Evolutionary conservation across 345 rosid genomes (phyloP).

Genomic region (Brassica rapa): DNA sequence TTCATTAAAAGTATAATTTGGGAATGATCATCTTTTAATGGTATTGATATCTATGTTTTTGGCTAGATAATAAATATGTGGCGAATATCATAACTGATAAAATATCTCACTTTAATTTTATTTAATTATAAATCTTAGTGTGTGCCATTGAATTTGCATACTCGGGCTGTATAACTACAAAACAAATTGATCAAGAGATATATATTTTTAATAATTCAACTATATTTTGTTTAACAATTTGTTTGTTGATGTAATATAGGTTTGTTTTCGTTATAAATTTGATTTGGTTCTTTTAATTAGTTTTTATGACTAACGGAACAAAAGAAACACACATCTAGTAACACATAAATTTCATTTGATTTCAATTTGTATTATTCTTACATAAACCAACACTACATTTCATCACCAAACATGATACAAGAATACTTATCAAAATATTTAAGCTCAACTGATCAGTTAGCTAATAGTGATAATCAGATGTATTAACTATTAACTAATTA

Average conservation of each 20-base stretch:
- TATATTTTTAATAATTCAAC: neutral
- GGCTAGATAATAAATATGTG: neutral
- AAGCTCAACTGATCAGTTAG: neutral
- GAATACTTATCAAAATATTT: neutral
- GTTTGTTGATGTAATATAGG: neutral
- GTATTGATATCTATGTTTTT: neutral
- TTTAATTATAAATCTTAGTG: neutral
- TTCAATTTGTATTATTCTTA: neutral
- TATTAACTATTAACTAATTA: slow-evolving; percentile 1
- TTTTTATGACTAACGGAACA: neutral
- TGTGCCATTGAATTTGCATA: neutral
- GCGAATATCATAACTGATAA: neutral
- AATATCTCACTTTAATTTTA: neutral
- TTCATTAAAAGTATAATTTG: no score
- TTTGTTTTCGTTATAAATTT: neutral
- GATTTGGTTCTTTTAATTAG: neutral
- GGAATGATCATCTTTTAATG: no score
- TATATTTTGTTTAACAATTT: neutral
- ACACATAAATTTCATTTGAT: neutral
- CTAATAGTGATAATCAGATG: neutral
- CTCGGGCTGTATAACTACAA: neutral
- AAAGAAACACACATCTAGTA: neutral
- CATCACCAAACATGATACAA: neutral
- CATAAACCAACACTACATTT: neutral
- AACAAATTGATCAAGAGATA: neutral